Evolutionary conservation across 2,329 filamentous ascomycete species (phyloP).

Genomic region (Aspergillus candidus): DNA sequence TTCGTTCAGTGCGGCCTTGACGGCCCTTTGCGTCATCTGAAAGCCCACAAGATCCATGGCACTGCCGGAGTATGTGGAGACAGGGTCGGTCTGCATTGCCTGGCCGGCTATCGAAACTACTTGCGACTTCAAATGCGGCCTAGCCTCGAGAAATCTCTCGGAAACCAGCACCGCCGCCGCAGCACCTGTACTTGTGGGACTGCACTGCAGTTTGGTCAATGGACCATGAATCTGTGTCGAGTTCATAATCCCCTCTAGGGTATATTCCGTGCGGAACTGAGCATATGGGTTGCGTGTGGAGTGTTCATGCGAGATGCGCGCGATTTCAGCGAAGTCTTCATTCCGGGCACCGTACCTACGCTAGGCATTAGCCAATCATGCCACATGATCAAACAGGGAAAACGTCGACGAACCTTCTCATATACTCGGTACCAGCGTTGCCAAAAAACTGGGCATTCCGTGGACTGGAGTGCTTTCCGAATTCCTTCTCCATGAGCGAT

Average conservation of each 20-base stretch:
- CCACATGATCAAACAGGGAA: background rate
- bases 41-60: constrained; percentile 84
- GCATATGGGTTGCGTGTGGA: constrained; percentile 91
- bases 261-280: constrained; percentile 88
- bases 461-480: constrained; percentile 72
- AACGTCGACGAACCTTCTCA: constrained; percentile 78
- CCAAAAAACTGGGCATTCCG: constrained; percentile 89
- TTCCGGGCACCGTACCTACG: constrained; percentile 69
- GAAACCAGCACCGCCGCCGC: constrained; percentile 85
- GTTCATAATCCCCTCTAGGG: constrained; percentile 69
- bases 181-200: constrained; percentile 86
- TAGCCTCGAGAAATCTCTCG: constrained; percentile 74
- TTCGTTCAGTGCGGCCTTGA: constrained; percentile 61
- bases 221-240: constrained; percentile 73
- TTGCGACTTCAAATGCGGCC: constrained; percentile 70
- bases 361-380: too few relatives aligned
- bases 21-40: constrained; percentile 71
- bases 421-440: constrained; percentile 87
- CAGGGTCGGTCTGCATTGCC: constrained; percentile 72
- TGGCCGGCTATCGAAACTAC: constrained; percentile 84
- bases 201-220: constrained; percentile 95
- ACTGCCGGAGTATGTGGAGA: constrained; percentile 68
- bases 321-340: constrained; percentile 91
- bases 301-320: constrained; percentile 84
- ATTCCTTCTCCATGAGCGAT: constrained; percentile 73